Conservation (phyloP, 2,329 filamentous ascomycete genomes). For the Botrytis byssoidea region DNA sequence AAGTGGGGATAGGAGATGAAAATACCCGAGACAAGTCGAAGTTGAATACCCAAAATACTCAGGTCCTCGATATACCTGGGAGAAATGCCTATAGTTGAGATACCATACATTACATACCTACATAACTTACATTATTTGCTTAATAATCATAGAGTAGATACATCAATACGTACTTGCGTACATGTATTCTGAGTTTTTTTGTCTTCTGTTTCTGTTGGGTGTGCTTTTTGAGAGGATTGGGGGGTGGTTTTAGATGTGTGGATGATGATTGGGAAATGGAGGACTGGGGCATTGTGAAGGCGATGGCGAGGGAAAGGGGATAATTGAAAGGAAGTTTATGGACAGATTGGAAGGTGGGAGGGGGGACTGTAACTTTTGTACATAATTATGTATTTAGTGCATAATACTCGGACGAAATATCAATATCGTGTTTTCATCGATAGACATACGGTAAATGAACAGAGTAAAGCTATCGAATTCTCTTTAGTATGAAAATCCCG, state of each 20-base stretch:
- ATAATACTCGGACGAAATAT: not conserved
- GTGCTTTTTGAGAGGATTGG: not conserved
- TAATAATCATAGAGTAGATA: not conserved
- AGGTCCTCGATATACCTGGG: not conserved
- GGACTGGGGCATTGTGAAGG: not conserved
- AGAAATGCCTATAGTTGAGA: not conserved
- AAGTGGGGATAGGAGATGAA: not conserved
- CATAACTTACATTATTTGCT: not conserved
- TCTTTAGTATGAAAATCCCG: too few species aligned
- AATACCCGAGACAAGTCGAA: slow-evolving; percentile 1
- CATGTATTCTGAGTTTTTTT: not conserved
- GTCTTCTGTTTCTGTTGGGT: not conserved
- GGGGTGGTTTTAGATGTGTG: not conserved
- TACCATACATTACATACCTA: not conserved
- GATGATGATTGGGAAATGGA: not conserved
- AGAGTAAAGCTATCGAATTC: too few species aligned
- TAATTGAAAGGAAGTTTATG: not conserved
- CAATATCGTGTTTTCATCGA: too few species aligned
- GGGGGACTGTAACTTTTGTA: not conserved
- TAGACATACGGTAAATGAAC: too few species aligned
- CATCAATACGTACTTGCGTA: not conserved
- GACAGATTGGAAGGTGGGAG: not conserved
- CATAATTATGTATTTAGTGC: too few species aligned
- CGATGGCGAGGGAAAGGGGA: not conserved
- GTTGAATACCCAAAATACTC: not conserved